A percentile compares a stretch with the other conserved stretches of the same genome.
These are phyloP conservation scores for Neonectria sp. DNA, from an alignment of 2,329 filamentous ascomycete species.

Conservation along the genomic window DNA sequence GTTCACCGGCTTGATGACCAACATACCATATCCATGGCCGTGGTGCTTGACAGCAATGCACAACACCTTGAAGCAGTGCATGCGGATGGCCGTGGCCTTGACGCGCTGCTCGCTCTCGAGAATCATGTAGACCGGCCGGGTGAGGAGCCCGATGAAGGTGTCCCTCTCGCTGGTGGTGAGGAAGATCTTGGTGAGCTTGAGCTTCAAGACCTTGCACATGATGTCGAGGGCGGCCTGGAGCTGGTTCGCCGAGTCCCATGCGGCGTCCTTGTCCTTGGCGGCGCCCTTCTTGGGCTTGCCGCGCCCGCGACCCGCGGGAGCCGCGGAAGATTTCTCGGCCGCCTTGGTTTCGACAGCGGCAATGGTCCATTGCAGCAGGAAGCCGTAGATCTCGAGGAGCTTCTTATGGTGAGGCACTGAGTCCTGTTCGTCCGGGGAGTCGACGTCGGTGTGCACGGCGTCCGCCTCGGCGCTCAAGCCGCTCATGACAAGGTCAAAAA, in stretches of 20 bases:
- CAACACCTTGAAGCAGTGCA: conserved; percentile 97
- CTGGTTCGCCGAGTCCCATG: conserved; percentile 91
- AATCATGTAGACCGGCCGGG: conserved; percentile 92
- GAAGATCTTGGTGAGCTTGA: conserved; percentile 94
- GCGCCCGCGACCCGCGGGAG: conserved; percentile 79
- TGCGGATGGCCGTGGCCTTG: conserved; percentile 89
- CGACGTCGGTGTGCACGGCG: conserved; percentile 86
- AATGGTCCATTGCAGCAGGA: conserved; percentile 94
- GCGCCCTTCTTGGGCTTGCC: conserved; percentile 85
- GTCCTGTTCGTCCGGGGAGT: conserved; percentile 90
- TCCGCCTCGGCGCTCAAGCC: conserved; percentile 90
- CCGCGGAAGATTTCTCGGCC: conserved; percentile 84
- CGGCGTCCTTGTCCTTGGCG: conserved; percentile 84
- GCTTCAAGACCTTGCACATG: conserved; percentile 95
- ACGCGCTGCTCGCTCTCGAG: conserved; percentile 94
- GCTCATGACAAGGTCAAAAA: conserved; percentile 91
- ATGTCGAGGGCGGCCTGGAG: conserved; percentile 90
- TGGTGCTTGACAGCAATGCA: conserved; percentile 98
- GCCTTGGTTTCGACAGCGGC: conserved; percentile 95
- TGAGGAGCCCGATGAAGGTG: conserved; percentile 93
- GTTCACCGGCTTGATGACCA: background rate
- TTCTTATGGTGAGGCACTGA: conserved; percentile 89
- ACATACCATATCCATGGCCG: conserved; percentile 91
- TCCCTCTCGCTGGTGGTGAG: conserved; percentile 96
- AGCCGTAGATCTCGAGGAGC: conserved; percentile 93